A percentile compares a stretch with the other conserved stretches of the same genome.
Evolutionary conservation across 352 stramenopile species (phyloP).

Genomic region (Globisporangium nunn): DNA sequence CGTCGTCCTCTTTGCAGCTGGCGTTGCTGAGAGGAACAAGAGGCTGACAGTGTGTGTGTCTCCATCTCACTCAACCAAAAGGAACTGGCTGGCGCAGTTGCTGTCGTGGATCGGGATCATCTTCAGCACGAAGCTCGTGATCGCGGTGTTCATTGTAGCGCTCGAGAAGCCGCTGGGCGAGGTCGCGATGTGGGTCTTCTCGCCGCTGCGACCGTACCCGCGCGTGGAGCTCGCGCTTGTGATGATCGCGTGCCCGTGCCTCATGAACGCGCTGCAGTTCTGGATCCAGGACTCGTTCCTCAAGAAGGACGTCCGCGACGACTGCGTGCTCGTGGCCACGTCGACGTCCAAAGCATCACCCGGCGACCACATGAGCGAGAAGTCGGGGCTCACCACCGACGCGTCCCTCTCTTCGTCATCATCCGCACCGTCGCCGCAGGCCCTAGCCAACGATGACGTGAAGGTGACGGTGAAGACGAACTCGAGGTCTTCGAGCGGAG

Average conservation of each 20-base stretch:
- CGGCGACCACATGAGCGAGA: slow-evolving; percentile 11
- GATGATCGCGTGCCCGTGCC: slow-evolving; percentile 83
- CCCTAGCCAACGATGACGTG: no score
- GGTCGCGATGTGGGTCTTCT: slow-evolving; percentile 61
- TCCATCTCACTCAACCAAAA: slow-evolving; percentile 3
- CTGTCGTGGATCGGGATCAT: slow-evolving; percentile 80
- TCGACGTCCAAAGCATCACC: slow-evolving; percentile 14
- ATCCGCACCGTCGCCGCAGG: not conserved
- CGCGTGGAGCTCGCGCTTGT: slow-evolving; percentile 73
- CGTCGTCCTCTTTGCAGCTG: not conserved
- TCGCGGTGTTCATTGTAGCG: slow-evolving; percentile 63
- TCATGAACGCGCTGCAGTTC: slow-evolving; percentile 88
- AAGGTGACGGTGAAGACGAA: not conserved
- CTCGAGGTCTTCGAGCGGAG: not conserved
- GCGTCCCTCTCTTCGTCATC: slow-evolving; percentile 7
- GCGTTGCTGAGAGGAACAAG: not conserved
- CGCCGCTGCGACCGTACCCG: slow-evolving; percentile 54
- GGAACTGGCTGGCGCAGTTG: slow-evolving; percentile 68
- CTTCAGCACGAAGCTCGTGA: slow-evolving; percentile 70
- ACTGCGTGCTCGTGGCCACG: slow-evolving; percentile 38
- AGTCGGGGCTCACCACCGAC: slow-evolving; percentile 10
- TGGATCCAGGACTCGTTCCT: slow-evolving; percentile 89
- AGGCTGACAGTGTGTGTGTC: not conserved
- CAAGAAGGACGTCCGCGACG: slow-evolving; percentile 73
- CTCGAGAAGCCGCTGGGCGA: slow-evolving; percentile 57